phyloP scores from a whole-genome alignment of 352 stramenopile genomes.

The Halophytophthora polymorphica region DNA sequence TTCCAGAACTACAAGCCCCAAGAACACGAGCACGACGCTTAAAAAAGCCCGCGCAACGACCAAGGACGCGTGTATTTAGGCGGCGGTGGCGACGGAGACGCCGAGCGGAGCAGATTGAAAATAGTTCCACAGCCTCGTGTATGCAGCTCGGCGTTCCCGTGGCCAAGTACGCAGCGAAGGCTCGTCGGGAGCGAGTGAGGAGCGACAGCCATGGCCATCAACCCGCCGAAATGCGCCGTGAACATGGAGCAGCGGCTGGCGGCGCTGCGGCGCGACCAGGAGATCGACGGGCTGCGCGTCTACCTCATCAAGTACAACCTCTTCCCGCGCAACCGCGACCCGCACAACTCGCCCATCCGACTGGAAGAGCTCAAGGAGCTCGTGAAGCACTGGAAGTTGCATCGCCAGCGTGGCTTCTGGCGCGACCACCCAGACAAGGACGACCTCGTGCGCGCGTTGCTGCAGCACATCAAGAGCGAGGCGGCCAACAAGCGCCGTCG shows the following conservation, averaged over 20 bases:
- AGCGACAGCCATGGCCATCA: slow-evolving; percentile 51
- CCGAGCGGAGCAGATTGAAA: too few relatives aligned
- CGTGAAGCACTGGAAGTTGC: slow-evolving; percentile 90
- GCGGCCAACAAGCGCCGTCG: slow-evolving; percentile 75
- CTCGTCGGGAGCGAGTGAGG: slow-evolving; percentile 6
- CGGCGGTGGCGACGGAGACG: too few relatives aligned
- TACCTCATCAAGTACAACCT: slow-evolving; percentile 89
- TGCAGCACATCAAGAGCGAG: slow-evolving; percentile 85
- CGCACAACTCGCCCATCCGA: slow-evolving; percentile 82
- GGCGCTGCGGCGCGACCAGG: slow-evolving; percentile 72
- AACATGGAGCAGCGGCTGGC: slow-evolving; percentile 86
- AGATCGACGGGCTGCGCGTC: slow-evolving; percentile 77
- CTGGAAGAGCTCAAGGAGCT: slow-evolving; percentile 91
- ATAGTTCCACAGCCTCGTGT: too few relatives aligned
- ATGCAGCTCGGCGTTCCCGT: slow-evolving; percentile 4
- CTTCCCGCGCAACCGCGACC: slow-evolving; percentile 79
- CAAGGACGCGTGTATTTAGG: neutral
- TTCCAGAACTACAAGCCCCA: neutral
- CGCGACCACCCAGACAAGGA: slow-evolving; percentile 89
- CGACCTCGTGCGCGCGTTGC: slow-evolving; percentile 80
- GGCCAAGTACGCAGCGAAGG: neutral
- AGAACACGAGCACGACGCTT: neutral
- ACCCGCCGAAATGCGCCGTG: slow-evolving; percentile 72
- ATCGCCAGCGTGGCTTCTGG: slow-evolving; percentile 88
- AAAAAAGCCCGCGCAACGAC: neutral